Evolutionary conservation across 2,329 filamentous ascomycete genomes (phyloP).

Genomic region (Pseudocercospora crystallina): DNA sequence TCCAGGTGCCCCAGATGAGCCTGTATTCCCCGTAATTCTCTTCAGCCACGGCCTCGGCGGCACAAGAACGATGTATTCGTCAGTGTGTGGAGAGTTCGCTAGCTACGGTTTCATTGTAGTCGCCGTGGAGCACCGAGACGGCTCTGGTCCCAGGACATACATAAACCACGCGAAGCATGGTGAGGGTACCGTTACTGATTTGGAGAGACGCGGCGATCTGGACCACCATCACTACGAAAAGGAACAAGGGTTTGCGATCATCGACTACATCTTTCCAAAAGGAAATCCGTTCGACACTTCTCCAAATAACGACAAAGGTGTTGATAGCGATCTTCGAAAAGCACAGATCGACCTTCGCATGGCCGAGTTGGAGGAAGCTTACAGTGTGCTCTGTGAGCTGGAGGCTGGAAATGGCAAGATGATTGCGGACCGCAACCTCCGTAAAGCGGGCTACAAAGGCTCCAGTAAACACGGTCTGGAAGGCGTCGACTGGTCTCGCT

Average conservation of each 20-base stretch:
- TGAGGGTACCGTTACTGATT: conserved; percentile 38
- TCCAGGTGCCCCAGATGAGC: conserved; percentile 38
- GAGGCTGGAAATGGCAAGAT: conserved; percentile 54
- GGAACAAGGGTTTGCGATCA: conserved; percentile 28
- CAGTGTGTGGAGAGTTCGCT: conserved; percentile 65
- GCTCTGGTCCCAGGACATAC: conserved; percentile 61
- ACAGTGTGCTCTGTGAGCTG: conserved; percentile 56
- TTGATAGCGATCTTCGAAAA: conserved; percentile 59
- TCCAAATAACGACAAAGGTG: conserved; percentile 58
- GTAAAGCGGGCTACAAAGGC: conserved; percentile 58
- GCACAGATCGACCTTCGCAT: conserved; percentile 64
- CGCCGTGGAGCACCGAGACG: conserved; percentile 65
- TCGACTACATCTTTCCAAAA: conserved; percentile 64
- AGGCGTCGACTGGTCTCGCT: conserved; percentile 57
- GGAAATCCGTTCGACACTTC: conserved; percentile 47
- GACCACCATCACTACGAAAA: conserved; percentile 29
- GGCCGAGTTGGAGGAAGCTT: conserved; percentile 65
- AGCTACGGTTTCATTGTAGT: conserved; percentile 66
- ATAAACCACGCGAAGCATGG: conserved; percentile 54
- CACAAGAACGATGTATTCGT: conserved; percentile 62
- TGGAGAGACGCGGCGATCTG: conserved; percentile 25
- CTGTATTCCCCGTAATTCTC: conserved; percentile 61
- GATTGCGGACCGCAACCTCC: conserved; percentile 55
- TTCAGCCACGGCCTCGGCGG: conserved; percentile 68
- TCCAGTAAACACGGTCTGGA: conserved; percentile 60